phyloP scores from a whole-genome alignment of 139 green algal genomes.

The Chlamydomonas applanata region DNA sequence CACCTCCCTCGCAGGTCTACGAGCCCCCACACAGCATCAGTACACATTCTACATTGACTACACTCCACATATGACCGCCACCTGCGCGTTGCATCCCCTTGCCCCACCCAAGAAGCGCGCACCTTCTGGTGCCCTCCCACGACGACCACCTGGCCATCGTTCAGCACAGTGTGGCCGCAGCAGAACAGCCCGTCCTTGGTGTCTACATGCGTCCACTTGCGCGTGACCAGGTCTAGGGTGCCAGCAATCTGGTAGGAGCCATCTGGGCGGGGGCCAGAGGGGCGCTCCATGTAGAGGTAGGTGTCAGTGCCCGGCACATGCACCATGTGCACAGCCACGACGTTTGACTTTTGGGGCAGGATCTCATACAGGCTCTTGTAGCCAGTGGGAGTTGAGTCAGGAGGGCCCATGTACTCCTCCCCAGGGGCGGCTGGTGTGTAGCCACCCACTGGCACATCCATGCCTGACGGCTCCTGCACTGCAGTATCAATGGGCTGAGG shows the following conservation, averaged over 20 bases:
- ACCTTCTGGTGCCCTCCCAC: constrained; percentile 7
- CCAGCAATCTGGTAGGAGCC: constrained; percentile 1
- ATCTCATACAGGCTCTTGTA: constrained; percentile 9
- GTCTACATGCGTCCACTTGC: constrained; percentile 2
- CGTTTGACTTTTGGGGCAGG: constrained; percentile 13
- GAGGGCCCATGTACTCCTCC: too few relatives aligned
- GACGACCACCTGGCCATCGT: not conserved
- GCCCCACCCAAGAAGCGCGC: too few relatives aligned
- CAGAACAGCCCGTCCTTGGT: constrained; percentile 12
- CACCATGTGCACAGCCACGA: constrained; percentile 43
- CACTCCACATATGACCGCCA: too few relatives aligned
- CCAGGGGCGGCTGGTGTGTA: too few relatives aligned
- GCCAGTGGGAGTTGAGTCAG: not conserved
- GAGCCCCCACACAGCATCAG: too few relatives aligned
- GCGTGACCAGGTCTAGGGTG: constrained; percentile 2
- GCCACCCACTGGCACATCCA: too few relatives aligned
- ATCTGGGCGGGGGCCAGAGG: constrained; percentile 28
- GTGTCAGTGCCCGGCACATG: constrained; percentile 23
- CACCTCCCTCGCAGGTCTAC: too few relatives aligned
- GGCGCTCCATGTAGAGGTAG: constrained; percentile 41
- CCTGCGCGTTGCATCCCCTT: too few relatives aligned
- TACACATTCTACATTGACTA: too few relatives aligned
- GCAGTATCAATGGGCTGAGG: too few relatives aligned
- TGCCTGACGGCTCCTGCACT: too few relatives aligned
- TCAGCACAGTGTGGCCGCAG: constrained; percentile 7